Evolutionary conservation across 768 basidiomycete genomes (phyloP).

Genomic region (Rhizopogon salebrosus): DNA sequence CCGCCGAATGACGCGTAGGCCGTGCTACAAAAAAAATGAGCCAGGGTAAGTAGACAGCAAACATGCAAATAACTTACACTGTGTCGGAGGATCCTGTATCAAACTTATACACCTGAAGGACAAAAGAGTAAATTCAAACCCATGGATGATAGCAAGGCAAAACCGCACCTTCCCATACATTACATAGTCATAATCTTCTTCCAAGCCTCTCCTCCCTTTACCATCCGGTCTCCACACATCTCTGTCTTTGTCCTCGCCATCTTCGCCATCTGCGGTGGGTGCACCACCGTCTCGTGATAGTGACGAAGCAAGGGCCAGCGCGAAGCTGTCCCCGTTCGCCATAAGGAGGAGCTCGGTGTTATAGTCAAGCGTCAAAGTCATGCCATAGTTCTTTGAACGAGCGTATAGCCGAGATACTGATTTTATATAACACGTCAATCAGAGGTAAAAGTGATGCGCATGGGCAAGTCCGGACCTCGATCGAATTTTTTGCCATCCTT

Average conservation of each 20-base stretch:
- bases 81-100: slow-evolving; percentile 24
- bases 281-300: slow-evolving; percentile 51
- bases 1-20: slow-evolving; percentile 97
- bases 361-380: slow-evolving; percentile 92
- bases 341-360: slow-evolving; percentile 89
- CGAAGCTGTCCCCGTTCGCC: slow-evolving; percentile 60
- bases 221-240: slow-evolving; percentile 84
- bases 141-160: not conserved
- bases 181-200: slow-evolving; percentile 97
- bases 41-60: not conserved
- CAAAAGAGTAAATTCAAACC: slow-evolving; percentile 5
- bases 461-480: slow-evolving; percentile 55
- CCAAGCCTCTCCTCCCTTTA: slow-evolving; percentile 74
- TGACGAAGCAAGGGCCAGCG: slow-evolving; percentile 82
- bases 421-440: slow-evolving; percentile 8
- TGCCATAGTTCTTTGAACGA: slow-evolving; percentile 85
- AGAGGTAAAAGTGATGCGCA: not conserved
- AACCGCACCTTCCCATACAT: slow-evolving; percentile 90
- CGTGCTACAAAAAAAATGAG: slow-evolving; percentile 47
- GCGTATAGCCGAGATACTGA: slow-evolving; percentile 89
- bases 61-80: slow-evolving; percentile 55
- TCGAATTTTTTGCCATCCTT: slow-evolving; percentile 97
- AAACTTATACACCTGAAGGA: not conserved
- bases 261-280: slow-evolving; percentile 44
- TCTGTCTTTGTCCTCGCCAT: slow-evolving; percentile 65